Evolutionary conservation across 441 rosid genomes (phyloP).

Genomic region (Hura crepitans): DNA sequence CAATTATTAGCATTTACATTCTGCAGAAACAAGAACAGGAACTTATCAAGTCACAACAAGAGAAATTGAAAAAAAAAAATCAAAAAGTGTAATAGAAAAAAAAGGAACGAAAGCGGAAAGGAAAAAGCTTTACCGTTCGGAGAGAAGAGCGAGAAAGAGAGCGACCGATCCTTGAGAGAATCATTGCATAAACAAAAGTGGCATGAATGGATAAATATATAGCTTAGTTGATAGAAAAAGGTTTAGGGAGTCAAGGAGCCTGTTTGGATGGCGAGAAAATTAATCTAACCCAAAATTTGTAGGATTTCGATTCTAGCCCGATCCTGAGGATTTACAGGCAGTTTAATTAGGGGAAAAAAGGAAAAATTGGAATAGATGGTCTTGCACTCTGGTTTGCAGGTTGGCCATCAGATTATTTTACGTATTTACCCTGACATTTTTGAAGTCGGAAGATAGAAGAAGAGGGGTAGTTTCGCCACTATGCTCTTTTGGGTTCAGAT

Average conservation of each 20-base stretch:
- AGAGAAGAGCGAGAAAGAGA: conserved; percentile 33
- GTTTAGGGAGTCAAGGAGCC: background rate
- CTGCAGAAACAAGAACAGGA: conserved; percentile 12
- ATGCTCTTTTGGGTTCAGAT: background rate
- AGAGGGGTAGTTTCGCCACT: conserved; percentile 1
- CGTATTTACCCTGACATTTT: background rate
- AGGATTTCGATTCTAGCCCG: background rate
- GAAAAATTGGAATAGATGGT: background rate
- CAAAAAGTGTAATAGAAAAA: background rate
- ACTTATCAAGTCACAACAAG: background rate
- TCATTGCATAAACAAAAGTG: conserved; percentile 25
- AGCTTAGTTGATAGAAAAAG: background rate
- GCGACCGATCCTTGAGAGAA: conserved; percentile 39
- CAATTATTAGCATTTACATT: conserved; percentile 19
- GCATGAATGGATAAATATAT: conserved; percentile 19
- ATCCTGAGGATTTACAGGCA: background rate
- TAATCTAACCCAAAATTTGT: background rate
- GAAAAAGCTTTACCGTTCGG: conserved; percentile 26
- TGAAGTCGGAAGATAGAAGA: background rate
- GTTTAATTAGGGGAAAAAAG: background rate
- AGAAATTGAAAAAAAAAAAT: background rate
- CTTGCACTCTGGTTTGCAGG: background rate
- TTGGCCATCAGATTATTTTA: background rate
- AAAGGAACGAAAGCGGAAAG: background rate
- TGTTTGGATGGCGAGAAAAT: conserved; percentile 20